phyloP scores from a whole-genome alignment of 208 protist genomes.

The Leishmania arabica region DNA sequence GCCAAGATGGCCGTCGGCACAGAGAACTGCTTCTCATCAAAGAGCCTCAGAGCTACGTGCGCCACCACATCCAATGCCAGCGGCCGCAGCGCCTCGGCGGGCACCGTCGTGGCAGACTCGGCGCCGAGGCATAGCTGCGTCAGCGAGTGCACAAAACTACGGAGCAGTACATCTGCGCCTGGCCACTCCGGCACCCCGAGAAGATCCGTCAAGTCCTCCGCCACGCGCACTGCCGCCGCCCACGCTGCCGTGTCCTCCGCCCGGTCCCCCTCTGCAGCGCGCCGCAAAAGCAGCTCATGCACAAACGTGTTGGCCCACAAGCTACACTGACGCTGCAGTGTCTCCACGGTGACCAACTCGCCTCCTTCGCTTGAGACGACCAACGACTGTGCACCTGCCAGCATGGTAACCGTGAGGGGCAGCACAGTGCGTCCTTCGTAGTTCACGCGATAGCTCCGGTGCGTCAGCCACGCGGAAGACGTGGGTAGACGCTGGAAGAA shows the following conservation, averaged over 20 bases:
- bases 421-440: conserved; percentile 46
- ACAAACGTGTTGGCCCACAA: conserved; percentile 52
- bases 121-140: conserved; percentile 35
- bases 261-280: conserved; percentile 15
- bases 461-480: conserved; percentile 38
- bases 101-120: conserved; percentile 6
- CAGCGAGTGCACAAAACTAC: conserved; percentile 44
- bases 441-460: conserved; percentile 39
- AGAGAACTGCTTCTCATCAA: conserved; percentile 28
- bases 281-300: conserved; percentile 36
- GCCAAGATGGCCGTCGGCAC: conserved; percentile 19
- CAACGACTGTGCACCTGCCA: conserved; percentile 75
- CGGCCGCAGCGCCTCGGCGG: conserved; percentile 34
- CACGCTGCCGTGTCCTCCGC: conserved; percentile 42
- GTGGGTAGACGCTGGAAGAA: conserved; percentile 65
- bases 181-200: conserved; percentile 76
- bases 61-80: conserved; percentile 71
- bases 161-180: conserved; percentile 73
- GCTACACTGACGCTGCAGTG: conserved; percentile 65
- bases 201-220: conserved; percentile 77
- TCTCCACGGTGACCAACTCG: conserved; percentile 17
- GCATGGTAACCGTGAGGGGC: conserved; percentile 64
- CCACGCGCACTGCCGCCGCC: conserved; percentile 43
- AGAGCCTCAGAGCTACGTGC: conserved; percentile 57
- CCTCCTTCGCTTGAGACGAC: conserved; percentile 19